Percentiles rank a stretch among this genome's conserved stretches.
Evolutionary conservation across 441 rosid species (phyloP).

Genomic region (Pelargonium fulgidum): DNA sequence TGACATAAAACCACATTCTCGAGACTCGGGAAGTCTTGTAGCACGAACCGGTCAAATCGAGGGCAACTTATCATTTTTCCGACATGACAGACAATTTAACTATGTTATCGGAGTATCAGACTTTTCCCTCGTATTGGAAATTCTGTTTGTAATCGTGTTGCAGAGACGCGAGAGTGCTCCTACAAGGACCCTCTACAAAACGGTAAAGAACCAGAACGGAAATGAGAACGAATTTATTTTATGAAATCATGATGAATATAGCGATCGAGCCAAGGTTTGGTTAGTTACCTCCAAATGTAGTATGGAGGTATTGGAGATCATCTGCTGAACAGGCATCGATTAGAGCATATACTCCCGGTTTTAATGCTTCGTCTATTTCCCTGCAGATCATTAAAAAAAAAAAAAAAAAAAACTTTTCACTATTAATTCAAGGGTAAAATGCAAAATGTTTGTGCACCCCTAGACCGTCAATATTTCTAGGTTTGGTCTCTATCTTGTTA

Average conservation of each 20-base stretch:
- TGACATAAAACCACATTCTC: too few species aligned
- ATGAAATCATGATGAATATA: not conserved
- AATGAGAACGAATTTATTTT: constrained; percentile 5
- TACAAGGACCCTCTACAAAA: constrained; percentile 87
- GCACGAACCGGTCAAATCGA: too few species aligned
- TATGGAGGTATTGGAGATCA: constrained; percentile 79
- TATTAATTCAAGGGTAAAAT: not conserved
- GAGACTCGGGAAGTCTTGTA: too few species aligned
- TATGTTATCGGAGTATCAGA: constrained; percentile 29
- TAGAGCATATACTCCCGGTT: constrained; percentile 79
- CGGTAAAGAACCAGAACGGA: constrained; percentile 16
- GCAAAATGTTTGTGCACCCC: too few species aligned
- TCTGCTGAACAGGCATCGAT: constrained; percentile 73
- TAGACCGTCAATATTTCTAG: too few species aligned
- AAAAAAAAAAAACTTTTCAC: not conserved
- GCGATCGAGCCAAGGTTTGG: not conserved
- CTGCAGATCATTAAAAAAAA: constrained; percentile 50
- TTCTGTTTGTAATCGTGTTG: constrained; percentile 72
- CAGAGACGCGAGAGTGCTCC: constrained; percentile 62
- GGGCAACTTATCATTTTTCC: too few species aligned
- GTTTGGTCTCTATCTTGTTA: too few species aligned
- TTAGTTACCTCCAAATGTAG: constrained; percentile 69
- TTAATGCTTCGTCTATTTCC: constrained; percentile 81
- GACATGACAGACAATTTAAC: too few species aligned
- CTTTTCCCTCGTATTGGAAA: constrained; percentile 84